Conservation (phyloP, 1,284 basidiomycete genomes). For the Somion occarium region DNA sequence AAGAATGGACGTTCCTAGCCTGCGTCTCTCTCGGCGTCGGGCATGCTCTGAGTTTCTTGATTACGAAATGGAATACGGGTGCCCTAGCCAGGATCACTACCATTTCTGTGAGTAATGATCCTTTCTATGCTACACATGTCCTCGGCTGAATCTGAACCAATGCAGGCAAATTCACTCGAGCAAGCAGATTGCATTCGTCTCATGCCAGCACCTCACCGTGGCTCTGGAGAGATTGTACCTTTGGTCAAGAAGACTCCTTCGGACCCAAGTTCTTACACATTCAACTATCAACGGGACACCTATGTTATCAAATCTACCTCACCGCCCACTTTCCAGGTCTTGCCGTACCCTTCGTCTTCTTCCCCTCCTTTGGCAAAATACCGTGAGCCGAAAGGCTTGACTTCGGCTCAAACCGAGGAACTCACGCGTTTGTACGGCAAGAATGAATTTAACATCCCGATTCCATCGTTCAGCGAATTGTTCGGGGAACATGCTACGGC, state of each 20-base stretch:
- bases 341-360: slow-evolving; percentile 87
- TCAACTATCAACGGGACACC: slow-evolving; percentile 95
- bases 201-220: slow-evolving; percentile 82
- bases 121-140: too few species aligned
- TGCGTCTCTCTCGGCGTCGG: slow-evolving; percentile 81
- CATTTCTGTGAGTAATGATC: slow-evolving; percentile 44
- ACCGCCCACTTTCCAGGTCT: slow-evolving; percentile 69
- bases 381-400: slow-evolving; percentile 46
- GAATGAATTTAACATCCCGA: slow-evolving; percentile 94
- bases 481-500: slow-evolving; percentile 91
- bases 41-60: slow-evolving; percentile 91
- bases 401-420: slow-evolving; percentile 35
- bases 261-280: slow-evolving; percentile 69
- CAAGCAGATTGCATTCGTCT: slow-evolving; percentile 83
- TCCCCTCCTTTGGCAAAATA: slow-evolving; percentile 73
- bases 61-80: slow-evolving; percentile 87
- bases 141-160: slow-evolving; percentile 4
- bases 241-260: slow-evolving; percentile 60
- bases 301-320: slow-evolving; percentile 69
- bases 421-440: slow-evolving; percentile 72
- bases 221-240: slow-evolving; percentile 87
- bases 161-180: slow-evolving; percentile 60
- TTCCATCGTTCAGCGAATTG: slow-evolving; percentile 85
- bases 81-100: slow-evolving; percentile 81
- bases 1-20: slow-evolving; percentile 95